Evolutionary conservation across 257 asterid genomes (phyloP), one percentile per base, ranked within the genome.

Genomic region (Solanum medicagineum): DNA sequence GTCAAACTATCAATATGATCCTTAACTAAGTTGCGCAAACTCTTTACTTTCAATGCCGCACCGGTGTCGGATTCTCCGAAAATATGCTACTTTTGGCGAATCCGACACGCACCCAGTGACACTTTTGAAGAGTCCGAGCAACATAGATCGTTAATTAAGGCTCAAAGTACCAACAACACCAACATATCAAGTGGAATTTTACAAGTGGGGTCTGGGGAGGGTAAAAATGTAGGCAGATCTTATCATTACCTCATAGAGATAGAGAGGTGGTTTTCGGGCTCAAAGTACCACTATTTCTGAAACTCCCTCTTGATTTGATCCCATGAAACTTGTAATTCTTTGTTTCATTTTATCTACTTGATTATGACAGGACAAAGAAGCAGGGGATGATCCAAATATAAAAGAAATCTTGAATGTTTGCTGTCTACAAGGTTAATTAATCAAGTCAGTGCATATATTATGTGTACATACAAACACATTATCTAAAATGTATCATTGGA

Each of bases 301-400:
- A 60, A 60, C n/a, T 60, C 10, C 8, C 1, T 60, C 68, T 20
- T 63, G 19, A 12, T 74, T 59, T 54, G 59, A 54, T 13, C 32
- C 26, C 59, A 42, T 49, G 75, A 29, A 24, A 20, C 10, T 10
- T 59, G 13, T 44, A 49, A 24, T 13, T 47, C 19, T 36, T 1
- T 29, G 40, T 47, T 32, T 20, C 19, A n/a, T 81, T 73, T 17
- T 54, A 47, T 79, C 44, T 82, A 17, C 65, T 83, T 85, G 82
- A 45, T 88, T 83, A 22, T 3, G 45, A 83, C 85, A 96, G 99
- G 99, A 96, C 88, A 94, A 92, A 89, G 99, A 96, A 89, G 98
- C 98, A 22, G 97, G 99, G 20, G 97, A 96, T 84, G 98, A 96
- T 86, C 98, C 98, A 32, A 89, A 87, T 26, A 88, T 94, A 55